phyloP scores from a whole-genome alignment of 2,329 filamentous ascomycete species.

The Teratosphaeria nubilosa region DNA sequence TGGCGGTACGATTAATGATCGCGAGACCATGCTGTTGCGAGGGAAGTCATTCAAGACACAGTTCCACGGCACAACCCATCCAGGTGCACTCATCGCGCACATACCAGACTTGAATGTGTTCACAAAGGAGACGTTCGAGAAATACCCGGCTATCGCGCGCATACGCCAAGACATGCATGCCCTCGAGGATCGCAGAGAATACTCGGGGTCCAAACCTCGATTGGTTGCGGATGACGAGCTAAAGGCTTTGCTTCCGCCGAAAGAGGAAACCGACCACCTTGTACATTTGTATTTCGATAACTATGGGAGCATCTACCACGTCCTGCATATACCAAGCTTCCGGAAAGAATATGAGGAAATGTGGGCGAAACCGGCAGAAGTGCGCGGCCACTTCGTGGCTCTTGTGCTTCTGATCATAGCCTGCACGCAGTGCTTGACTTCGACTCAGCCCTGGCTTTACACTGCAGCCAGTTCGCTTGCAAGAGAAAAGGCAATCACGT shows the following conservation, averaged over 20 bases:
- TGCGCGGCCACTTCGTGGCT: slow-evolving; percentile 27
- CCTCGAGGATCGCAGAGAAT: slow-evolving; percentile 14
- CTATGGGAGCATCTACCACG: slow-evolving; percentile 43
- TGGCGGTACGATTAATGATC: slow-evolving; percentile 10
- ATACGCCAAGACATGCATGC: slow-evolving; percentile 19
- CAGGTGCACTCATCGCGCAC: slow-evolving; percentile 22
- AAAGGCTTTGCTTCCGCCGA: slow-evolving; percentile 27
- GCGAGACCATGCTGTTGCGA: slow-evolving; percentile 33
- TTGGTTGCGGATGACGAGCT: slow-evolving; percentile 25
- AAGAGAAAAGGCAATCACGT: slow-evolving; percentile 28
- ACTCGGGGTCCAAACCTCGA: slow-evolving; percentile 11
- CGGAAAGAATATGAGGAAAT: slow-evolving; percentile 39
- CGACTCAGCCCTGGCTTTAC: slow-evolving; percentile 25
- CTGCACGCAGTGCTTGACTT: slow-evolving; percentile 27
- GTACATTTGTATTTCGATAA: slow-evolving; percentile 39
- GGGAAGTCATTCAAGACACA: slow-evolving; percentile 37
- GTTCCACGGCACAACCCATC: slow-evolving; percentile 34
- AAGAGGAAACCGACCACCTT: slow-evolving; percentile 32
- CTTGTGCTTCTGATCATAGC: slow-evolving; percentile 32
- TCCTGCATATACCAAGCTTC: slow-evolving; percentile 46
- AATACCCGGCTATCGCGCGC: slow-evolving; percentile 25
- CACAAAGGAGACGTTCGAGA: slow-evolving; percentile 21
- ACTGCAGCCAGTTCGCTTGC: slow-evolving; percentile 34
- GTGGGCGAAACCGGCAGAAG: slow-evolving; percentile 30
- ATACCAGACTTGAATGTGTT: slow-evolving; percentile 20